A percentile compares a stretch with the other conserved stretches of the same genome.
Evolutionary conservation across 164 flowering plant species (phyloP).

Genomic region (Chloranthus sessilifolius): DNA sequence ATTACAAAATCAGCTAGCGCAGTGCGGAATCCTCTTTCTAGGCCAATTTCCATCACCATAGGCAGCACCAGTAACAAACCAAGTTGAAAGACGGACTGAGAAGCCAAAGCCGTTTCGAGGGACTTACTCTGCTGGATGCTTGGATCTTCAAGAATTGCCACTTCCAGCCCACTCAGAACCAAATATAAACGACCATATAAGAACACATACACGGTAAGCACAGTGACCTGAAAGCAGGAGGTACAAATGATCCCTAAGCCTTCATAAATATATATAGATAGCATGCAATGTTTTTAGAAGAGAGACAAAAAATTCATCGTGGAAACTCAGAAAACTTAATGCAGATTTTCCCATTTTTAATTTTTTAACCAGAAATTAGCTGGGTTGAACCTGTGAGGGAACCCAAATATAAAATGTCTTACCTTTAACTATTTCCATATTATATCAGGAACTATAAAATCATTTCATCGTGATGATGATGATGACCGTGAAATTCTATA

Average conservation of each 20-base stretch:
- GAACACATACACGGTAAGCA: constrained; percentile 81
- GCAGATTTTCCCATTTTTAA: no score
- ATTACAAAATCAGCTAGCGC: constrained; percentile 84
- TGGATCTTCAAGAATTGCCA: constrained; percentile 51
- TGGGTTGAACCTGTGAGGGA: no score
- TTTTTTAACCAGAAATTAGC: no score
- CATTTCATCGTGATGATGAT: no score
- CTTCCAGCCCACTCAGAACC: constrained; percentile 93
- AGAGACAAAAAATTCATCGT: neutral
- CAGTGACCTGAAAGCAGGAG: constrained; percentile 62
- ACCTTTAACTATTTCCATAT: no score
- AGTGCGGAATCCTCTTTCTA: constrained; percentile 89
- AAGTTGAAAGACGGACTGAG: constrained; percentile 81
- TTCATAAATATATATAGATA: neutral
- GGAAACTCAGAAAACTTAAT: neutral
- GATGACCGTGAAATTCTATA: no score
- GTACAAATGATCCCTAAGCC: constrained; percentile 1
- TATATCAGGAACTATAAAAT: no score
- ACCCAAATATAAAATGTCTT: no score
- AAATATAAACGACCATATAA: constrained; percentile 88
- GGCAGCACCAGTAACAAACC: constrained; percentile 86
- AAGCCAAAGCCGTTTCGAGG: constrained; percentile 81
- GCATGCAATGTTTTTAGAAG: neutral
- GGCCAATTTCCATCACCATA: constrained; percentile 96
- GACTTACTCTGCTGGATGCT: constrained; percentile 47